phyloP scores from a whole-genome alignment of 257 asterid genomes.

The Paraleonurus japonicus region DNA sequence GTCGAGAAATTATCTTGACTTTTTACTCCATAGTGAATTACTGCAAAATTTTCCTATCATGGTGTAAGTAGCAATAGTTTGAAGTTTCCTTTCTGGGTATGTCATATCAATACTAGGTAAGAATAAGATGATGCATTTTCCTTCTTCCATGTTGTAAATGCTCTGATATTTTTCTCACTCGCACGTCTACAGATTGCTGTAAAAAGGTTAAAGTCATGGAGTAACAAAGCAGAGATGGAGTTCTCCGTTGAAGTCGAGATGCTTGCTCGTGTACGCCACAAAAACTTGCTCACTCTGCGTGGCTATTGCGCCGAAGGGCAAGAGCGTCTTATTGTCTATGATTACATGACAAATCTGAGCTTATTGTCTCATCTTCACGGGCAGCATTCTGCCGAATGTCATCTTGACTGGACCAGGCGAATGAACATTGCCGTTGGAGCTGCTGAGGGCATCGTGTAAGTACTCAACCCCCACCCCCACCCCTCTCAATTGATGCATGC shows the following conservation, averaged over 20 bases:
- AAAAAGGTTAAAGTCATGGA: constrained; percentile 90
- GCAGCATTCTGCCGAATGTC: constrained; percentile 83
- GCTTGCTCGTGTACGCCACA: constrained; percentile 85
- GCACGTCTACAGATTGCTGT: constrained; percentile 74
- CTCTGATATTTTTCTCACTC: constrained; percentile 12
- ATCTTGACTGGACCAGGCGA: constrained; percentile 77
- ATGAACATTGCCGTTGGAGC: constrained; percentile 84
- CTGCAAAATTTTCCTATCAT: neutral
- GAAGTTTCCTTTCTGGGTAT: constrained; percentile 8
- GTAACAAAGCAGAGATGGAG: constrained; percentile 84
- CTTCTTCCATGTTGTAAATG: neutral
- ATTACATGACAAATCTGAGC: constrained; percentile 88
- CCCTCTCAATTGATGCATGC: neutral
- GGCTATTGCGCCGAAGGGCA: constrained; percentile 95
- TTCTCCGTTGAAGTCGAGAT: constrained; percentile 88
- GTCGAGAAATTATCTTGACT: neutral
- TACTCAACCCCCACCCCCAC: neutral
- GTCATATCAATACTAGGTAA: neutral
- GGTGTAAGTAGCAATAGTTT: neutral
- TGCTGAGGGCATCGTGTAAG: constrained; percentile 91
- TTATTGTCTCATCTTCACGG: constrained; percentile 91
- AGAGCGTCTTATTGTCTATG: constrained; percentile 85
- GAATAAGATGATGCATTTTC: constrained; percentile 13
- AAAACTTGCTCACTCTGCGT: constrained; percentile 73
- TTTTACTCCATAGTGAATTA: neutral